Conservation (phyloP, 176 grass and related monocot genomes). For the Cenchrus americanus region DNA sequence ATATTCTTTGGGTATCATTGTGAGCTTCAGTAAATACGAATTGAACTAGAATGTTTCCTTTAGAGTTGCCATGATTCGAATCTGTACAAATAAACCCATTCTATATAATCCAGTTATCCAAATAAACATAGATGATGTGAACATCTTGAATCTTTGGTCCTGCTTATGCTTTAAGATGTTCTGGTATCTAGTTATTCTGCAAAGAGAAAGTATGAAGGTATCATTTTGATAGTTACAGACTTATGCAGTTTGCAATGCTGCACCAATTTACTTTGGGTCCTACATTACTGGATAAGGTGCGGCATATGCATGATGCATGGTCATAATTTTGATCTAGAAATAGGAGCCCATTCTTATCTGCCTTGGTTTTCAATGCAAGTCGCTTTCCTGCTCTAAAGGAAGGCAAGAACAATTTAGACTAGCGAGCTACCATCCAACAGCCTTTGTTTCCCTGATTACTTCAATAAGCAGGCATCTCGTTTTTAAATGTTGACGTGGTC, state of each 20-base stretch:
- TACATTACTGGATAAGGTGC: background rate
- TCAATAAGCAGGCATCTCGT: conserved; percentile 7
- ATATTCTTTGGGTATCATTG: background rate
- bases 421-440: conserved; percentile 35
- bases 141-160: background rate
- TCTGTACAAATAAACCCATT: background rate
- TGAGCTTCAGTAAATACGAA: background rate
- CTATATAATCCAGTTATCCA: background rate
- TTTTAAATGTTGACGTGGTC: conserved; percentile 15
- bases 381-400: conserved; percentile 33
- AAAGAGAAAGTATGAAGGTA: background rate
- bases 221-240: background rate
- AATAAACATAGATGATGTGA: background rate
- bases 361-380: conserved; percentile 10
- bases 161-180: background rate
- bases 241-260: background rate
- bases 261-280: background rate
- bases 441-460: background rate
- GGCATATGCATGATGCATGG: background rate
- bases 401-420: conserved; percentile 13
- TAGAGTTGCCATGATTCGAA: background rate
- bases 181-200: background rate
- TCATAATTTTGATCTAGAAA: conserved; percentile 1
- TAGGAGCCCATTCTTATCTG: background rate
- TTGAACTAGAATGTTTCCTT: background rate